Evolutionary conservation across 148 eudicot genomes (phyloP), one percentile per base, ranked within the genome.

Genomic region (Oxyria digyna): DNA sequence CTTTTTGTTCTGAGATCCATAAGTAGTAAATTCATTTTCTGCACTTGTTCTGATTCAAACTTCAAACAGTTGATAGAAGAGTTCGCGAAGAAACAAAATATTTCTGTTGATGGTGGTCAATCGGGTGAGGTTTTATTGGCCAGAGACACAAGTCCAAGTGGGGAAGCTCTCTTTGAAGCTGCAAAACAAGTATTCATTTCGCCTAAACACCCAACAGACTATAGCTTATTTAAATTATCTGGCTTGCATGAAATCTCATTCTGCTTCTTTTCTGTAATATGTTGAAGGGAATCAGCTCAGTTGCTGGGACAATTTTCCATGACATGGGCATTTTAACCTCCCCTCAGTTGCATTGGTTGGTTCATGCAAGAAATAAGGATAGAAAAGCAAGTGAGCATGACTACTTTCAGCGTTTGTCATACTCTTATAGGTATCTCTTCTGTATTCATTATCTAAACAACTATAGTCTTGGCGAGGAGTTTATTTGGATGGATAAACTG

Each of bases 291-390:
- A 82, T 94, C 73, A 74, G 70, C 67, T 86, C 97, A 41, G 75
- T 94, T 69, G 73, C 81, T 41, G 85, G 92, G 66, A 85, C 87
- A 52, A 74, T 74, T 80, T 79, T 74, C 67, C 80, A 77, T 70
- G 89, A 90, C 75, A 78, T 85, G 90, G 98, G 97, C 74, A 74
- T 90, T 68, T 70, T 94, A 32, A 90, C 98, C 52, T 82, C 98
- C 62, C 97, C 98, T 46, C 97, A 88, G 73, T 80, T 94, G 70
- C 98, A 94, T 74, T 94, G 98, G 98, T 88, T 90, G 96, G 98
- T 94, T 66, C 97, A 90, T 78, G 89, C 84, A 18, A 87, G 80
- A 78, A 94, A 90, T 67, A 81, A 82, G 75, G 97, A 87, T 67
- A 33, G 77, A 57, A 85, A 84, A 68, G 81, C 89, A 76, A 77